Percentiles rank a stretch among this genome's conserved stretches.
Evolutionary conservation across 2,329 filamentous ascomycete species (phyloP).

Genomic region (Metarhizium sp.): DNA sequence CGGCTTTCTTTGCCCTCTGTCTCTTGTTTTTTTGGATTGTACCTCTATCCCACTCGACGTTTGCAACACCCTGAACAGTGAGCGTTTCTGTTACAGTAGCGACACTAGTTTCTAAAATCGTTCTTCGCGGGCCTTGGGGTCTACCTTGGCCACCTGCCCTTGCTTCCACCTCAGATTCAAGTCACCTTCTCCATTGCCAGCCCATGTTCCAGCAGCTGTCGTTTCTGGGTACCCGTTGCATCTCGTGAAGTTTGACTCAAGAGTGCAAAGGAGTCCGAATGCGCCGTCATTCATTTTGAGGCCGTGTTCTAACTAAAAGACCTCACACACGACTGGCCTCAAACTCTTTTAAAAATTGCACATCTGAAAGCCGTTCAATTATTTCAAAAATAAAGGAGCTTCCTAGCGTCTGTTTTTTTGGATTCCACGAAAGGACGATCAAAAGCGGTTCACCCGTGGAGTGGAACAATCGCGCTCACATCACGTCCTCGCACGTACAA

Average conservation of each 20-base stretch:
- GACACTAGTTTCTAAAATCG: not conserved
- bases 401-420: not conserved
- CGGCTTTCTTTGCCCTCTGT: not conserved
- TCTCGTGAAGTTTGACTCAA: not conserved
- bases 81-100: not conserved
- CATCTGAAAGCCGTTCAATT: not conserved
- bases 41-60: not conserved
- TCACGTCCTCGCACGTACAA: not conserved
- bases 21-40: constrained; percentile 5
- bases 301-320: not conserved
- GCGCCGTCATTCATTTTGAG: not conserved
- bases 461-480: not conserved
- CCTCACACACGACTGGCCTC: not conserved
- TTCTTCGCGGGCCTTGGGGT: not conserved
- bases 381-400: not conserved
- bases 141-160: not conserved
- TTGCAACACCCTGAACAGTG: not conserved
- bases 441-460: not conserved
- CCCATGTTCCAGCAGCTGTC: not conserved
- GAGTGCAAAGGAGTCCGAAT: not conserved
- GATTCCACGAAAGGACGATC: not conserved
- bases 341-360: not conserved
- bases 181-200: not conserved
- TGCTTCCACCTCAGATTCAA: not conserved
- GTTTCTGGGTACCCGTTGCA: not conserved